Evolutionary conservation across 2,329 filamentous ascomycete genomes (phyloP).

Genomic region (Alternaria ethzedia): DNA sequence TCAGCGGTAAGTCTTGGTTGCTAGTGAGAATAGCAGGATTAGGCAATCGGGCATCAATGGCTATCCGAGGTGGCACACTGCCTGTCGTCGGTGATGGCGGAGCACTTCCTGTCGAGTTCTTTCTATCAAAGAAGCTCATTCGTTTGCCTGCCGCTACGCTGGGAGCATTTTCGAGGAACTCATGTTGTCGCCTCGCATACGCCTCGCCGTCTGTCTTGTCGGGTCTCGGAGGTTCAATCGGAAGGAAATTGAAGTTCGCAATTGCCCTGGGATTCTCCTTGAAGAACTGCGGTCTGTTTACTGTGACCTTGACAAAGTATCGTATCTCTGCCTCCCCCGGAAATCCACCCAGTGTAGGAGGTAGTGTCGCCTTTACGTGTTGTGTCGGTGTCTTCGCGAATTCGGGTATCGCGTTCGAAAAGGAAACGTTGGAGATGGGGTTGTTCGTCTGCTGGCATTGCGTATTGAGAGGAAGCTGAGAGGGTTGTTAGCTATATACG

Average conservation of each 20-base stretch:
- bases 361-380: constrained; percentile 86
- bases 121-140: constrained; percentile 65
- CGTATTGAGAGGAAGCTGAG: constrained; percentile 70
- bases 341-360: constrained; percentile 86
- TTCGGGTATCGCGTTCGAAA: constrained; percentile 52
- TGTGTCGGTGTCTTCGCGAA: constrained; percentile 55
- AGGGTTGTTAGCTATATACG: background rate
- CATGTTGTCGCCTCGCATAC: constrained; percentile 77
- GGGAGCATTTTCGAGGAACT: constrained; percentile 55
- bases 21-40: constrained; percentile 89
- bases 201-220: constrained; percentile 74
- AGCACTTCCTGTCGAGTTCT: constrained; percentile 29
- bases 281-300: constrained; percentile 85
- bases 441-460: constrained; percentile 58
- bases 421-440: constrained; percentile 52
- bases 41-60: constrained; percentile 83
- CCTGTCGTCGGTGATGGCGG: constrained; percentile 29
- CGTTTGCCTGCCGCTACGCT: constrained; percentile 56
- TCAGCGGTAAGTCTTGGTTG: constrained; percentile 81
- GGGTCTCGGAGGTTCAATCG: constrained; percentile 85
- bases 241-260: constrained; percentile 77
- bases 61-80: constrained; percentile 60
- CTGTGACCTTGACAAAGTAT: constrained; percentile 95
- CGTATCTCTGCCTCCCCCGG: constrained; percentile 86
- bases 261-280: constrained; percentile 81